Conservation (phyloP, 2,329 filamentous ascomycete species). For the Dryadomyces sulphureus region DNA sequence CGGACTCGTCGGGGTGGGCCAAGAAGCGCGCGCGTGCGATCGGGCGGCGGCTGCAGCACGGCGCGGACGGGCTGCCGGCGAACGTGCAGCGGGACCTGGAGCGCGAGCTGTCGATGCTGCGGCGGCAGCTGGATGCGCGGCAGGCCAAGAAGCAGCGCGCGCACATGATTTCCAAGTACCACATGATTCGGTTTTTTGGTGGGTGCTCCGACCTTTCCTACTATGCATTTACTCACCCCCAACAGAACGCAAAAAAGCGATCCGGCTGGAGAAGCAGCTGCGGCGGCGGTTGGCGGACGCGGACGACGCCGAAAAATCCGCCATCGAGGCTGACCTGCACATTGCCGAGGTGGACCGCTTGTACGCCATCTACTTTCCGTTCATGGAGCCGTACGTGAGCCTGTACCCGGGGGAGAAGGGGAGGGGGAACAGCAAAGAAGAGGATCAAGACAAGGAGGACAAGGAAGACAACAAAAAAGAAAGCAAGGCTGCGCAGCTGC, state of each 20-base stretch:
- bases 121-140: slow-evolving; percentile 45
- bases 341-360: slow-evolving; percentile 58
- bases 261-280: slow-evolving; percentile 49
- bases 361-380: slow-evolving; percentile 60
- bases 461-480: slow-evolving; percentile 14
- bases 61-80: slow-evolving; percentile 45
- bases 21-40: slow-evolving; percentile 61
- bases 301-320: slow-evolving; percentile 34
- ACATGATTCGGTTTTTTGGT: slow-evolving; percentile 79
- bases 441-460: background rate
- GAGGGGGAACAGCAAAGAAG: background rate
- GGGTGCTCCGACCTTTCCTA: slow-evolving; percentile 14
- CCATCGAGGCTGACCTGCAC: slow-evolving; percentile 44
- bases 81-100: slow-evolving; percentile 55
- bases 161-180: slow-evolving; percentile 64
- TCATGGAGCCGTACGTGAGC: slow-evolving; percentile 55
- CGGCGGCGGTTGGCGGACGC: slow-evolving; percentile 39
- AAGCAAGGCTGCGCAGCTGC: slow-evolving; percentile 25
- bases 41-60: slow-evolving; percentile 46
- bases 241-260: slow-evolving; percentile 60
- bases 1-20: slow-evolving; percentile 40
- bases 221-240: background rate
- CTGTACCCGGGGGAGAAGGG: slow-evolving; percentile 32
- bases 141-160: slow-evolving; percentile 46
- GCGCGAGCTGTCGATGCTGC: slow-evolving; percentile 53